Evolutionary conservation across 1,284 basidiomycete species (phyloP).

Genomic region (Fomitopsis betulina): DNA sequence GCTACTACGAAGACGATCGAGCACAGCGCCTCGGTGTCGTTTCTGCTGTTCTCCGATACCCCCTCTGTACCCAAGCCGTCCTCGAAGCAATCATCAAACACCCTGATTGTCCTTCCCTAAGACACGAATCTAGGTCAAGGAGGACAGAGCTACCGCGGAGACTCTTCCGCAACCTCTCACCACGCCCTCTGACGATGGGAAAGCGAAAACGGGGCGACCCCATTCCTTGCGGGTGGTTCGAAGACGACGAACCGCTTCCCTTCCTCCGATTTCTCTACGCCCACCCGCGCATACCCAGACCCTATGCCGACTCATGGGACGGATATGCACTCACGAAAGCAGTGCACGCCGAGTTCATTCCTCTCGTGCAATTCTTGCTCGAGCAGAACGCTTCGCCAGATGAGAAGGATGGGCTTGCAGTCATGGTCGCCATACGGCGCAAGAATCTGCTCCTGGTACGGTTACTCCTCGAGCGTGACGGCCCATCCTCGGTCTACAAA

Average conservation of each 20-base stretch:
- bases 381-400: slow-evolving; percentile 66
- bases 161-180: slow-evolving; percentile 50
- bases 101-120: slow-evolving; percentile 11
- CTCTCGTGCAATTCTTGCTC: slow-evolving; percentile 68
- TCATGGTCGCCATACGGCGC: slow-evolving; percentile 72
- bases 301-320: slow-evolving; percentile 55
- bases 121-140: neutral
- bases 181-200: slow-evolving; percentile 14
- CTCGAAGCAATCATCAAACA: slow-evolving; percentile 44
- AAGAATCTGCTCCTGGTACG: slow-evolving; percentile 66
- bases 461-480: slow-evolving; percentile 63
- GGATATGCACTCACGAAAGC: slow-evolving; percentile 80
- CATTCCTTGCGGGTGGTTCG: slow-evolving; percentile 28
- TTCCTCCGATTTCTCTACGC: slow-evolving; percentile 54
- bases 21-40: slow-evolving; percentile 28
- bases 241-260: slow-evolving; percentile 52
- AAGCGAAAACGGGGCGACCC: neutral
- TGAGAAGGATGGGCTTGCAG: slow-evolving; percentile 53
- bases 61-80: slow-evolving; percentile 55
- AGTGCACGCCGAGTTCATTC: slow-evolving; percentile 57
- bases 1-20: slow-evolving; percentile 16
- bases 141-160: slow-evolving; percentile 50
- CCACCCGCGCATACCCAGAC: slow-evolving; percentile 35
- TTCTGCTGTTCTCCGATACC: slow-evolving; percentile 56
- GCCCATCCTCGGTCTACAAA: slow-evolving; percentile 14